Base-by-base conservation (phyloP, 768 basidiomycete genomes). In the Cystobasidium tubakii region DNA sequence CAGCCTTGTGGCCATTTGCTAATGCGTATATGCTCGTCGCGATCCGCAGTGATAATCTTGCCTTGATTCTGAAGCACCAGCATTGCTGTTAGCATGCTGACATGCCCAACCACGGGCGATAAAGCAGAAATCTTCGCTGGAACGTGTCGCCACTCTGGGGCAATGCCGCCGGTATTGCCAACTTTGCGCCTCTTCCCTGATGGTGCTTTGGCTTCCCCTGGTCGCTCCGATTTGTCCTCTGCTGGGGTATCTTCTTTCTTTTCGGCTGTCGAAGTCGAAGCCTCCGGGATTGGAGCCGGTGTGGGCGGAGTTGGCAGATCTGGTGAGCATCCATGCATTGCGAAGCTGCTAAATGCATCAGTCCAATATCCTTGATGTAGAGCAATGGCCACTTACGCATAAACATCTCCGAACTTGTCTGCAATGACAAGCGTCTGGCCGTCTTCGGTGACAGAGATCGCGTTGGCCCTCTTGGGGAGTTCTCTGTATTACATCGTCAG, bases 381-480 rank as follows among this genome's bases (percentile, higher is more conserved):
- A 62, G 77, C 27, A 21, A 81, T 62, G 21, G 74, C 43, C 44
- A 75, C 83, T 67, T 63, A 89, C 91, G 87, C 87, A 82, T 92
- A 95, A 46, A 95, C 86, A 79, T 97, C 95, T 0, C 95, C 95
- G 75, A 96, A 94, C 81, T 96, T 97, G 82, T 99, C 95, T 1
- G 91, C 87, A 15, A 91, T 87, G 1, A 97, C 80, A 73, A 99
- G 87, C 0, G 85, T 87, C 75, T 86, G 82, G 0, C 85, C 85
- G 54, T 88, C 84, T 3, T 79, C 82, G 0, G 88, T 87, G 77
- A 96, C 87, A 0, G 82, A 80, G 31, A 96, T 79, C 0, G 83
- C 83, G 0, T 91, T 92, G 0, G 91, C 87, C 74, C 88, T 88
- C 82, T 97, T 97, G 0, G 90, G 88, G 1, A 94, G 83, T 75